A percentile compares a stretch with the other conserved stretches of the same genome.
Conservation (phyloP, 2,329 filamentous ascomycete species). For the Claviceps purpurea region DNA sequence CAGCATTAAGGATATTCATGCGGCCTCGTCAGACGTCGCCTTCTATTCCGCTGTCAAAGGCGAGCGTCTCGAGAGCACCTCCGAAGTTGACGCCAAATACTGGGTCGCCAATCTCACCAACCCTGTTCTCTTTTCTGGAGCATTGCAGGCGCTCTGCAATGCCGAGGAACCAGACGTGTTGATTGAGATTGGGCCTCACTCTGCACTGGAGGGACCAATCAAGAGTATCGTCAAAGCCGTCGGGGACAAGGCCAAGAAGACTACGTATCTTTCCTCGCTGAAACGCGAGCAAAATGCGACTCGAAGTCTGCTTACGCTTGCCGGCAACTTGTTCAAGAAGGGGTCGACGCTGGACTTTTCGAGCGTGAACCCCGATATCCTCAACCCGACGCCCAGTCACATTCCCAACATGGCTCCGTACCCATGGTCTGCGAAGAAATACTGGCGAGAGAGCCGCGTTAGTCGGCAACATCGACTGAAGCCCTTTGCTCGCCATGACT, state of each 20-base stretch:
- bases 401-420: constrained; percentile 33
- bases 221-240: constrained; percentile 28
- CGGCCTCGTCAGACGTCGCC: constrained; percentile 17
- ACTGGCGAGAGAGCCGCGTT: constrained; percentile 34
- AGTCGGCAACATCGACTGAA: constrained; percentile 28
- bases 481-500: constrained; percentile 26
- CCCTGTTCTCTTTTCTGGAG: constrained; percentile 29
- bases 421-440: constrained; percentile 32
- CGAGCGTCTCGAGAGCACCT: constrained; percentile 22
- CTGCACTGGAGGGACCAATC: constrained; percentile 24
- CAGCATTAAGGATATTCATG: constrained; percentile 15
- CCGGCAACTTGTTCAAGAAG: constrained; percentile 23
- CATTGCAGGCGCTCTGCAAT: constrained; percentile 18
- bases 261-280: background rate
- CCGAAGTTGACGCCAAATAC: constrained; percentile 24
- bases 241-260: constrained; percentile 6
- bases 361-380: constrained; percentile 22
- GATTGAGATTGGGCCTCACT: constrained; percentile 20
- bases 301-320: constrained; percentile 13
- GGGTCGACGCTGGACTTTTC: background rate
- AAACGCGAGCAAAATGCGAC: background rate
- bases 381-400: constrained; percentile 12
- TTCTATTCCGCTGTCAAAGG: constrained; percentile 36
- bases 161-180: constrained; percentile 13
- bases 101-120: constrained; percentile 32